Conservation (phyloP, 768 basidiomycete genomes). For the Leccinum ochraceum region DNA sequence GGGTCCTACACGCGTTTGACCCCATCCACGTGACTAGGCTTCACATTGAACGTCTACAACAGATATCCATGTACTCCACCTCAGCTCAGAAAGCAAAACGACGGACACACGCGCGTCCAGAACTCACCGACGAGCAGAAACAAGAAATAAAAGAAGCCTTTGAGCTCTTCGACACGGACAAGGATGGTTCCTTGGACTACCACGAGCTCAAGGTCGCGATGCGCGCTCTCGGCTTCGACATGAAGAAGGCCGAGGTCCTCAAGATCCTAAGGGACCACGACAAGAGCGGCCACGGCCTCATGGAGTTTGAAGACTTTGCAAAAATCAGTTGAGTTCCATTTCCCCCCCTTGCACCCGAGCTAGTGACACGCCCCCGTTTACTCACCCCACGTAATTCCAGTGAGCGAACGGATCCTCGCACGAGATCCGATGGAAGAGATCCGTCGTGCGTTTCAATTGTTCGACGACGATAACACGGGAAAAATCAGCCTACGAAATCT, state of each 20-base stretch:
- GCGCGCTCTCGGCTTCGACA: conserved; percentile 95
- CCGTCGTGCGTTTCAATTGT: conserved; percentile 91
- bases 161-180: conserved; percentile 98
- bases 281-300: conserved; percentile 76
- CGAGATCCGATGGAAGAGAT: conserved; percentile 98
- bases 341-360: conserved; percentile 1
- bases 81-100: conserved; percentile 74
- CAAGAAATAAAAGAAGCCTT: conserved; percentile 99
- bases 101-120: conserved; percentile 73
- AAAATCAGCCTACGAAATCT: conserved; percentile 92
- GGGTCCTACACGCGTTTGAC: conserved; percentile 34
- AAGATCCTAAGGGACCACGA: conserved; percentile 92
- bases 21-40: conserved; percentile 25
- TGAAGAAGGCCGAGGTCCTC: conserved; percentile 98
- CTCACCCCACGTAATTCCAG: conserved; percentile 43
- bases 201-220: conserved; percentile 99
- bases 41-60: conserved; percentile 4
- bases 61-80: conserved; percentile 51
- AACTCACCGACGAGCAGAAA: conserved; percentile 85
- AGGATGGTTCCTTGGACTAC: conserved; percentile 94
- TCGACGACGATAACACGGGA: conserved; percentile 95
- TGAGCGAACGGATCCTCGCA: conserved; percentile 91
- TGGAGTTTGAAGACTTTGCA: conserved; percentile 93
- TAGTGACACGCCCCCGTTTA: conserved; percentile 3
- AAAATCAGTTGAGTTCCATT: conserved; percentile 74